Conservation (phyloP, 2,329 filamentous ascomycete species). For the Incumbomyces lentus region DNA sequence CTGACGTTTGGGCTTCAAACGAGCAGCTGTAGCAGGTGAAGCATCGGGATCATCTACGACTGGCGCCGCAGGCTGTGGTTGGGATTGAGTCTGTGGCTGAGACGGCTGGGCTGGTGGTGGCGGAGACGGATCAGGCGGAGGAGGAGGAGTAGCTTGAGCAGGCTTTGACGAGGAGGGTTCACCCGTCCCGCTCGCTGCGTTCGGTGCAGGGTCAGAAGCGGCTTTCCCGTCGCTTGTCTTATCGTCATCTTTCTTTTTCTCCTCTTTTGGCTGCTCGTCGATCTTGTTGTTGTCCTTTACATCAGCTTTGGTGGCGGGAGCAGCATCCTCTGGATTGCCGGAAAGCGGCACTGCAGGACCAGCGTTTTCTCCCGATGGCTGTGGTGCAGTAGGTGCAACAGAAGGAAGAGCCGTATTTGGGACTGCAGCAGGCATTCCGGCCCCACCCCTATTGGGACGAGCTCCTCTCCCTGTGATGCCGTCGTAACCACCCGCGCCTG, state of each 20-base stretch:
- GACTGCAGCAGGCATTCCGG: constrained; percentile 21
- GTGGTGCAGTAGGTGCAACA: background rate
- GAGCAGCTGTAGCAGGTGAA: constrained; percentile 5
- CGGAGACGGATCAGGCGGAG: background rate
- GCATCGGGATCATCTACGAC: constrained; percentile 6
- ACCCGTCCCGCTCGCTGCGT: background rate
- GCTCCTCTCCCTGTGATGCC: constrained; percentile 19
- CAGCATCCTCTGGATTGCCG: constrained; percentile 6
- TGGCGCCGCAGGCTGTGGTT: background rate
- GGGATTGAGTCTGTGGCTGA: background rate
- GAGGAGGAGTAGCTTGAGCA: background rate
- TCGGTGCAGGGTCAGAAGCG: background rate
- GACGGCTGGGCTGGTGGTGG: background rate
- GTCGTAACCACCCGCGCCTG: constrained; percentile 19
- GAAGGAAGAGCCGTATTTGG: constrained; percentile 9
- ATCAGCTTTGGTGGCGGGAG: constrained; percentile 10
- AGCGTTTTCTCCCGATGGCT: constrained; percentile 2
- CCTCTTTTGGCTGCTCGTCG: background rate
- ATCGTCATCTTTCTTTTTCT: background rate
- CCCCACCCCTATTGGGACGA: constrained; percentile 12
- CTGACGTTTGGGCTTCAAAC: constrained; percentile 1
- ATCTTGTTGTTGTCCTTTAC: background rate
- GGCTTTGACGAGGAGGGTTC: background rate
- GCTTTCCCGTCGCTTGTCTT: constrained; percentile 2
- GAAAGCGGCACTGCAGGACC: constrained; percentile 19